These are phyloP conservation scores for Cordyceps tenuipes DNA, from an alignment of 2,329 filamentous ascomycete species.

Conservation along the genomic window DNA sequence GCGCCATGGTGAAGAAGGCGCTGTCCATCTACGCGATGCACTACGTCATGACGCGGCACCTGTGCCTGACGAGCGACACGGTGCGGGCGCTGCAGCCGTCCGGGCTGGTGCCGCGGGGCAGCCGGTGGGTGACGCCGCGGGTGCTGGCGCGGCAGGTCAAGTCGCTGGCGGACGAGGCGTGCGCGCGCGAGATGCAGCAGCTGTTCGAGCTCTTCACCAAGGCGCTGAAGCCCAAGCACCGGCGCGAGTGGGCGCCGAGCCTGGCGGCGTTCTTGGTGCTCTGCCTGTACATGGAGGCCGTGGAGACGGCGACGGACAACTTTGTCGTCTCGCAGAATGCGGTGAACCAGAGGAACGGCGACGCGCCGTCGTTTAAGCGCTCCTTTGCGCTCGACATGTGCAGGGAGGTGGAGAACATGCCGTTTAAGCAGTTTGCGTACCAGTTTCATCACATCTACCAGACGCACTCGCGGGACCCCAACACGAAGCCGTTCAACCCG, in stretches of 20 bases:
- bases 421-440: constrained; percentile 51
- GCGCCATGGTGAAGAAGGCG: constrained; percentile 43
- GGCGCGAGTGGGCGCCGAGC: constrained; percentile 48
- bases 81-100: constrained; percentile 33
- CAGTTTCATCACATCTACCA: constrained; percentile 54
- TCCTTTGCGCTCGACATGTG: constrained; percentile 38
- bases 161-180: constrained; percentile 46
- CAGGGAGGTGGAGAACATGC: constrained; percentile 47
- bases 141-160: constrained; percentile 51
- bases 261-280: constrained; percentile 48
- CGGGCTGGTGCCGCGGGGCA: constrained; percentile 35
- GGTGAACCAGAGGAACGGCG: constrained; percentile 33
- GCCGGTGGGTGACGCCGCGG: constrained; percentile 40
- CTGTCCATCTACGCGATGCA: constrained; percentile 49
- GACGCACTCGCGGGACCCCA: constrained; percentile 43
- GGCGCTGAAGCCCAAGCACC: constrained; percentile 45
- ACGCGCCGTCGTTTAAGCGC: constrained; percentile 30
- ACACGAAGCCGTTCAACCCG: constrained; percentile 46
- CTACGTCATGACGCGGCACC: constrained; percentile 47
- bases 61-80: constrained; percentile 40
- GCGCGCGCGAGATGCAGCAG: constrained; percentile 41
- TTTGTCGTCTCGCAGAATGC: constrained; percentile 46
- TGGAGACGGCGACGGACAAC: constrained; percentile 44
- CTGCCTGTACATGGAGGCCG: constrained; percentile 50
- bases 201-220: constrained; percentile 46